These are phyloP conservation scores for Daldinia decipiens DNA, from an alignment of 495 filamentous ascomycete species.

Conservation along the genomic window DNA sequence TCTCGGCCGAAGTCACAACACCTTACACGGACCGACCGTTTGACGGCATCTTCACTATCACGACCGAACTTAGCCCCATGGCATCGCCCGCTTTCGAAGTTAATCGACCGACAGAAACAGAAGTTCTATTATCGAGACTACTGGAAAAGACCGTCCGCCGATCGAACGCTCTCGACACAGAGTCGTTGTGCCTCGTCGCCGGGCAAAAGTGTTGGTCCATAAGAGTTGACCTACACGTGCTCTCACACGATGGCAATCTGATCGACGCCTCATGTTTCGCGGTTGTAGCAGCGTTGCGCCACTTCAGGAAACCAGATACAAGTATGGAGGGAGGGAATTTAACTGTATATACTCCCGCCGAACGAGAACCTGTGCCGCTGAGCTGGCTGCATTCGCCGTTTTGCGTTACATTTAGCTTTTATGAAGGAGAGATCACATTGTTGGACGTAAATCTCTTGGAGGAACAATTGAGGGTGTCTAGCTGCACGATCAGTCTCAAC, in stretches of 20 bases:
- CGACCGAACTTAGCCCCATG: conserved; percentile 91
- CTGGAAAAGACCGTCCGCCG: conserved; percentile 94
- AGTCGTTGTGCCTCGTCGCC: conserved; percentile 92
- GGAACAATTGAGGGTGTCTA: conserved; percentile 85
- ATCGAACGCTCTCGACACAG: conserved; percentile 89
- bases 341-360: conserved; percentile 81
- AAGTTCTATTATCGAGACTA: conserved; percentile 83
- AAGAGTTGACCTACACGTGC: conserved; percentile 87
- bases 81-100: conserved; percentile 89
- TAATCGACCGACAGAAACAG: conserved; percentile 80
- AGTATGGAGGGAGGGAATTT: conserved; percentile 82
- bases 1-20: conserved; percentile 85
- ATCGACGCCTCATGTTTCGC: conserved; percentile 87
- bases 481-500: conserved; percentile 87
- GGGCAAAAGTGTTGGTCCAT: conserved; percentile 90
- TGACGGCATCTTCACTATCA: conserved; percentile 92
- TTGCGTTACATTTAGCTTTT: conserved; percentile 86
- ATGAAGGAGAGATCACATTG: conserved; percentile 70
- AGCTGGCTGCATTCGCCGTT: conserved; percentile 90
- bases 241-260: conserved; percentile 88
- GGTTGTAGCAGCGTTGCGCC: conserved; percentile 84
- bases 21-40: conserved; percentile 90
- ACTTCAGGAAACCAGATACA: conserved; percentile 89
- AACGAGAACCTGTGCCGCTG: conserved; percentile 88
- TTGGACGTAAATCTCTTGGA: conserved; percentile 84